Evolutionary conservation across 2,329 filamentous ascomycete species (phyloP), one percentile per base, ranked within the genome.

Genomic region (Talaromyces sp.): DNA sequence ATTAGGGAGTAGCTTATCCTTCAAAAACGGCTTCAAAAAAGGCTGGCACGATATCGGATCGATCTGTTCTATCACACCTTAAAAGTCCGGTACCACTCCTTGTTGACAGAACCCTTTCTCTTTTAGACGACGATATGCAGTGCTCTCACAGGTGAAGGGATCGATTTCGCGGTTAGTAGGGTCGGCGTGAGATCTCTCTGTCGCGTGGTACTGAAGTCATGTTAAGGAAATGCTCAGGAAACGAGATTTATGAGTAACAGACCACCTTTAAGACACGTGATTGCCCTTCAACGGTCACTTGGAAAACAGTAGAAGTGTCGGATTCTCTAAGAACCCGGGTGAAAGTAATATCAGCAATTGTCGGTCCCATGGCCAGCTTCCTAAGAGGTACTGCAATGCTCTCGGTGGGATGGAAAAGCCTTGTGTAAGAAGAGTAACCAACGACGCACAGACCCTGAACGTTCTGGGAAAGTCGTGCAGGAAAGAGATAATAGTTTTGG

Each of bases 201-300:
- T 40, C 15, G 57, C 48, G 41, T 62, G 64, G 7, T 63, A 65
- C 64, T 64, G 41, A 25, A 45, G 43, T 46, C 9, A 17, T 53
- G 21, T 19, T 13, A 39, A 25, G 21, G n/a, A 15, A 36, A 46
- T 33, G 17, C 28, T 17, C 25, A 7, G 41, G 35, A 52, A 53
- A 37, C 19, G 13, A 7, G 7, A 40, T 41, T 28, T 8, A 21
- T 21, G 33, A 19, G 19, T 33, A 50, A 41, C 36, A 55, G 45
- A 63, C 62, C 50, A 65, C 61, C 48, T 63, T 64, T 39, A 64
- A 56, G 5, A 64, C 60, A 56, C 60, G 59, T 4, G 21, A 28
- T 43, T 41, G 56, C 46, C 36, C 59, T 10, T 57, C 51, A 28
- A 62, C 15, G 9, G n/a, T 10, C n/a, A 62, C 63, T 43, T 61